A percentile compares a stretch with the other conserved stretches of the same genome.
Evolutionary conservation across 2,329 filamentous ascomycete species (phyloP).

Genomic region (Penicillium frequentans): DNA sequence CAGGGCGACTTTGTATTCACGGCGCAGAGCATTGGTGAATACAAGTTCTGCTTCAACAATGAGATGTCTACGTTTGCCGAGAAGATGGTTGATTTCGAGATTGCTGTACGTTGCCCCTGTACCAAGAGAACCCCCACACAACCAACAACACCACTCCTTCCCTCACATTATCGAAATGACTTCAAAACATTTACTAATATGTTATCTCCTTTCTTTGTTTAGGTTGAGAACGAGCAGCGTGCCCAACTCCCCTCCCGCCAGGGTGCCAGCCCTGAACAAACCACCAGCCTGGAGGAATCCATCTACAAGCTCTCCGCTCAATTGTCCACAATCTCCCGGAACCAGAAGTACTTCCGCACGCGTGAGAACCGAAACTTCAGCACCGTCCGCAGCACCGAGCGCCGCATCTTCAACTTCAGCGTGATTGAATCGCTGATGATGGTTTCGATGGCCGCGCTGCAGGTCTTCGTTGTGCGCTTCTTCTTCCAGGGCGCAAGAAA

Average conservation of each 20-base stretch:
- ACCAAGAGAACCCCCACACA: not conserved
- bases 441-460: conserved; percentile 89
- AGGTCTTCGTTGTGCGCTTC: conserved; percentile 96
- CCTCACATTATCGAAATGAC: not conserved
- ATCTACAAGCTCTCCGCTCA: conserved; percentile 93
- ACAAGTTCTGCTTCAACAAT: conserved; percentile 98
- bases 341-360: conserved; percentile 99
- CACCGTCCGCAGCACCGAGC: conserved; percentile 94
- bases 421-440: conserved; percentile 90
- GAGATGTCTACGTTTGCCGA: conserved; percentile 97
- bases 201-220: conserved; percentile 3
- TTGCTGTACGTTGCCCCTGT: conserved; percentile 66
- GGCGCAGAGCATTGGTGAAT: conserved; percentile 81
- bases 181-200: not conserved
- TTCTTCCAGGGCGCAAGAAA: conserved; percentile 91
- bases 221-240: conserved; percentile 89
- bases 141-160: not conserved
- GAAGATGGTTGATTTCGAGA: conserved; percentile 98
- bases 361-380: conserved; percentile 98
- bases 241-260: conserved; percentile 84
- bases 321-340: conserved; percentile 89
- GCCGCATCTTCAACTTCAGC: conserved; percentile 95
- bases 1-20: conserved; percentile 99
- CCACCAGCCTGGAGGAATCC: conserved; percentile 83
- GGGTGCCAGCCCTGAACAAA: conserved; percentile 85